Evolutionary conservation across 169 alveolate genomes (phyloP).

Genomic region (Eimeria falciformis): DNA sequence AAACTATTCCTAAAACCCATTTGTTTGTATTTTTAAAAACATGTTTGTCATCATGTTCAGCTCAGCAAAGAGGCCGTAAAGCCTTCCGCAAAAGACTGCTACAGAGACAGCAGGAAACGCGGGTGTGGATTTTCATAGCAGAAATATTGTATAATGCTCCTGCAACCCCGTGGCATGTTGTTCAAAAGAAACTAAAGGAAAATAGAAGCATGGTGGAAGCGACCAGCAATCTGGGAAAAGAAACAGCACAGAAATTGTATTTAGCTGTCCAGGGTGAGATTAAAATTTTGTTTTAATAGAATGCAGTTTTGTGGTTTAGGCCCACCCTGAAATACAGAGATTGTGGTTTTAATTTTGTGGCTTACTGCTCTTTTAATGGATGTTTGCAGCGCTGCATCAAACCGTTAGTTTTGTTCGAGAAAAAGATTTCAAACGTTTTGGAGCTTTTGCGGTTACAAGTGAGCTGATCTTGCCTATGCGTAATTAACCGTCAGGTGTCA

Average conservation of each 20-base stretch:
- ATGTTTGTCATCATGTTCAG: neutral
- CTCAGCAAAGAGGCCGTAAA: neutral
- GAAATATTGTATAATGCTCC: neutral
- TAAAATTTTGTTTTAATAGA: neutral
- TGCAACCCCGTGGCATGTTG: neutral
- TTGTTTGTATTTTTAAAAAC: neutral
- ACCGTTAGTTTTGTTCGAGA: constrained; percentile 19
- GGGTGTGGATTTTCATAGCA: neutral
- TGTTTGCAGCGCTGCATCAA: constrained; percentile 39
- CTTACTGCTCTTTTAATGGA: neutral
- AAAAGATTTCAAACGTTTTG: neutral
- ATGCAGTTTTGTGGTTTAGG: neutral
- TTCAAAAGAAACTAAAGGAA: neutral
- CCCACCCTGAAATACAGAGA: neutral
- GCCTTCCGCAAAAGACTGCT: neutral
- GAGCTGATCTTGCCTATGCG: too few relatives aligned
- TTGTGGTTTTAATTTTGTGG: neutral
- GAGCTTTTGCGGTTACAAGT: constrained; percentile 31
- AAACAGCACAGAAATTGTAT: neutral
- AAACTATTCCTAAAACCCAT: too few relatives aligned
- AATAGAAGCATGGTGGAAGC: neutral
- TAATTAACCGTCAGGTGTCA: too few relatives aligned
- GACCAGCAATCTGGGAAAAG: neutral
- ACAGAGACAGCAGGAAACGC: neutral
- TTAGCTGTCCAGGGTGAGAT: neutral